Percentiles rank a stretch among this genome's conserved stretches.
Conservation (phyloP, 805 yeast genomes). For the Yarrowia alimentaria region DNA sequence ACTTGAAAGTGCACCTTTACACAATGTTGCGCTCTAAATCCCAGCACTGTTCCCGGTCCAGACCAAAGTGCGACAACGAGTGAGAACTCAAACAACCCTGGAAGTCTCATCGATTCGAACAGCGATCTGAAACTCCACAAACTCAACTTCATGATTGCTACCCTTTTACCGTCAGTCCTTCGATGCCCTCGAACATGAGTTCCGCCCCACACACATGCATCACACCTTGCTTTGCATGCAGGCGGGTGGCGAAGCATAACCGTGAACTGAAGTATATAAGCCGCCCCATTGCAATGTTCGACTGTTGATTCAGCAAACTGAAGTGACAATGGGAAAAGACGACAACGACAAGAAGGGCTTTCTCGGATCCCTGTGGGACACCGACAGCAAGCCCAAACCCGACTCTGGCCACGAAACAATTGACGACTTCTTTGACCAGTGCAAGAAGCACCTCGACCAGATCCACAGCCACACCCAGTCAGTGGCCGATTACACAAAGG, state of each 20-base stretch:
- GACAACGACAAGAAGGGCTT: slow-evolving; percentile 25
- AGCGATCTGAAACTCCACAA: too few relatives aligned
- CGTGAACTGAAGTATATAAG: slow-evolving; percentile 1
- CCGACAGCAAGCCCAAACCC: not conserved
- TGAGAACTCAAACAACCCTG: too few relatives aligned
- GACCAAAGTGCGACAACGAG: too few relatives aligned
- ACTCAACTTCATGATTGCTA: too few relatives aligned
- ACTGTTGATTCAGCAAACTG: not conserved
- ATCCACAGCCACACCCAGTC: slow-evolving; percentile 20
- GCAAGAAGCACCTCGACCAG: slow-evolving; percentile 25
- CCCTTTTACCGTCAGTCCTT: too few relatives aligned
- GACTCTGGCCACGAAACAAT: slow-evolving; percentile 10
- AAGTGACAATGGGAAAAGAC: slow-evolving; percentile 19
- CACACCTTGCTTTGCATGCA: slow-evolving; percentile 12
- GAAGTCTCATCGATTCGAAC: too few relatives aligned
- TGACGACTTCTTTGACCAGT: slow-evolving; percentile 24
- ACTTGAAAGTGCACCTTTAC: too few relatives aligned
- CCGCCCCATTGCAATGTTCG: too few relatives aligned
- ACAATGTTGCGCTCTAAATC: too few relatives aligned
- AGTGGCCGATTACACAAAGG: slow-evolving; percentile 20
- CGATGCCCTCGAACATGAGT: too few relatives aligned
- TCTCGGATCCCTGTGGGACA: slow-evolving; percentile 22
- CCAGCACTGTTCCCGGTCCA: too few relatives aligned
- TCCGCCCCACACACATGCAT: not conserved
- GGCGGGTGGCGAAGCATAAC: slow-evolving; percentile 24